Percentiles rank a stretch among this genome's conserved stretches.
phyloP scores from a whole-genome alignment of 371 early-diverging fungal species.

The Circinella minor region DNA sequence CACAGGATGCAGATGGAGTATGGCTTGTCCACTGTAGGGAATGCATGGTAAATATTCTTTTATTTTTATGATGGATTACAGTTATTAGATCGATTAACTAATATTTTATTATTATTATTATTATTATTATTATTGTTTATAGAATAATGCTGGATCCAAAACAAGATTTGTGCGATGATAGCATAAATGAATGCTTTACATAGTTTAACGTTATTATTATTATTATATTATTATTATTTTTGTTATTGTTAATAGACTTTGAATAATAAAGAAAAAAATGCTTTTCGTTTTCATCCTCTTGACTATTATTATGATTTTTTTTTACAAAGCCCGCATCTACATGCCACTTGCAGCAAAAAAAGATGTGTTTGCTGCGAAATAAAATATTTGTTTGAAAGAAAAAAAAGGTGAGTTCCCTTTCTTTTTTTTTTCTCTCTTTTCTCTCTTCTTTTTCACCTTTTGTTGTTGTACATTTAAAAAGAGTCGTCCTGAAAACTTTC shows the following conservation, averaged over 20 bases:
- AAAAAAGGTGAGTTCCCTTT: background rate
- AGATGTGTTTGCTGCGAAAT: slow-evolving; percentile 2
- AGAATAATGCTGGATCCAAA: slow-evolving; percentile 1
- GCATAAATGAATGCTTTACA: background rate
- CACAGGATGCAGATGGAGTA: slow-evolving; percentile 37
- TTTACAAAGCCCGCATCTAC: no score
- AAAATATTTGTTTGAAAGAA: background rate
- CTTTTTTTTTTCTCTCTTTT: slow-evolving; percentile 7
- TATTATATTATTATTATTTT: no score
- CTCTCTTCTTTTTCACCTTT: background rate
- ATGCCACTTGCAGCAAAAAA: no score
- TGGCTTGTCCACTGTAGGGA: slow-evolving; percentile 54
- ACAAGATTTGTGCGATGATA: slow-evolving; percentile 6
- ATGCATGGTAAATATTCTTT: slow-evolving; percentile 29
- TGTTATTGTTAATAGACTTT: no score
- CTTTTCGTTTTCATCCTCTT: no score
- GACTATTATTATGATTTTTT: no score
- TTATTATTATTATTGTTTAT: background rate
- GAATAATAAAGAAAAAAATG: no score
- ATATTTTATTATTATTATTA: background rate
- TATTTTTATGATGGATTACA: background rate
- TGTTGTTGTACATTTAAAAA: slow-evolving; percentile 1
- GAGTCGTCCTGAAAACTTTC: slow-evolving; percentile 8
- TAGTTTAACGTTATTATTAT: no score
- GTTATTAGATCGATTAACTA: no score